Evolutionary conservation across 257 asterid genomes (phyloP).

Genomic region (Ajuga chamaepitys): DNA sequence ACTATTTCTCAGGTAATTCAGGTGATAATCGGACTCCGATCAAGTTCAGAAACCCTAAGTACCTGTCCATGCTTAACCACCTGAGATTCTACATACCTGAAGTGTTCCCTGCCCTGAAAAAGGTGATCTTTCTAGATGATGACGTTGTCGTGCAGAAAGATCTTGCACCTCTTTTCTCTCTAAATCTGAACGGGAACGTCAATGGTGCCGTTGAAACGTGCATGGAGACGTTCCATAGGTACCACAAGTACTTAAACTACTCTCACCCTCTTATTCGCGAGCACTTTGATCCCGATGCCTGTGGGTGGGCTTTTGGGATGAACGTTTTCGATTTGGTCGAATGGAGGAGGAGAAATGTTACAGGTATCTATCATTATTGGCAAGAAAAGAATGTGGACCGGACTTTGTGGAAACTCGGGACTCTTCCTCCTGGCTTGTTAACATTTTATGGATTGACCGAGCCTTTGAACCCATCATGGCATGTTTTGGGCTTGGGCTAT

Average conservation of each 20-base stretch:
- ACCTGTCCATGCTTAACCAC: constrained; percentile 63
- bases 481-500: constrained; percentile 59
- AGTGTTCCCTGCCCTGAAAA: constrained; percentile 47
- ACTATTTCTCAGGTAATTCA: constrained; percentile 51
- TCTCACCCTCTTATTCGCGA: constrained; percentile 63
- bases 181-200: constrained; percentile 49
- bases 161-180: constrained; percentile 37
- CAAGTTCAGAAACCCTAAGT: constrained; percentile 62
- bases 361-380: constrained; percentile 62
- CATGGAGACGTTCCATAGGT: constrained; percentile 61
- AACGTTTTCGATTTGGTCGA: constrained; percentile 54
- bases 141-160: constrained; percentile 64
- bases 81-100: constrained; percentile 63
- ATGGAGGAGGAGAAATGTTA: constrained; percentile 54
- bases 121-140: constrained; percentile 54
- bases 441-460: constrained; percentile 61
- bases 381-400: constrained; percentile 58
- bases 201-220: constrained; percentile 67
- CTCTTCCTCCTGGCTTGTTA: constrained; percentile 56
- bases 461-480: constrained; percentile 55
- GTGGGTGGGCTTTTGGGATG: constrained; percentile 74
- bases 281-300: constrained; percentile 63
- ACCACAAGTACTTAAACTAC: constrained; percentile 58
- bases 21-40: constrained; percentile 51
- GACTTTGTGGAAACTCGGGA: constrained; percentile 62